phyloP scores from a whole-genome alignment of 2,329 filamentous ascomycete genomes.

The Ophiostoma tasmaniense region DNA sequence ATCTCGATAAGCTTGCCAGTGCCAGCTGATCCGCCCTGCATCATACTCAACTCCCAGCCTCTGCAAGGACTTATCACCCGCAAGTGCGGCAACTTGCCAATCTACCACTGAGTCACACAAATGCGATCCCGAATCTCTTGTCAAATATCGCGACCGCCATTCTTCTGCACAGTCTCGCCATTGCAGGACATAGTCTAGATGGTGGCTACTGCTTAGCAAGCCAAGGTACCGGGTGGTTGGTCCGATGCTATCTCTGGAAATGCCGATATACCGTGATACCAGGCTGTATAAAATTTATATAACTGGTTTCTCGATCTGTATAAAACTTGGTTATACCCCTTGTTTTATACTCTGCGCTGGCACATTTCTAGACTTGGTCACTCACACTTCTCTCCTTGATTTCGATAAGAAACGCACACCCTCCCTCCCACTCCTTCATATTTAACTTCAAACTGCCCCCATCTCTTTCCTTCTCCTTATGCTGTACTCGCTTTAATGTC shows the following conservation, averaged over 20 bases:
- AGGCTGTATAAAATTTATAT: background rate
- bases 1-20: constrained; percentile 1
- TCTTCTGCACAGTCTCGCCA: background rate
- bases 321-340: background rate
- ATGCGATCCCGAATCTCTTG: background rate
- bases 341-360: background rate
- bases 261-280: background rate
- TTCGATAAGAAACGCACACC: background rate
- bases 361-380: background rate
- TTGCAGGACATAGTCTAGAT: background rate
- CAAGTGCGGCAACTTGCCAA: background rate
- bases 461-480: background rate
- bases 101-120: background rate
- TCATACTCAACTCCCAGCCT: background rate
- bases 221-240: background rate
- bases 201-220: background rate
- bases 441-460: background rate
- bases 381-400: background rate
- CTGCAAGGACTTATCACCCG: background rate
- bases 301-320: too few species aligned
- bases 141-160: background rate
- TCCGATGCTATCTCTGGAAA: background rate
- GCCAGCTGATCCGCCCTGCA: background rate
- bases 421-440: background rate
- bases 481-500: background rate